Evolutionary conservation across 2,329 filamentous ascomycete genomes (phyloP).

Genomic region (Aphanocladium album): DNA sequence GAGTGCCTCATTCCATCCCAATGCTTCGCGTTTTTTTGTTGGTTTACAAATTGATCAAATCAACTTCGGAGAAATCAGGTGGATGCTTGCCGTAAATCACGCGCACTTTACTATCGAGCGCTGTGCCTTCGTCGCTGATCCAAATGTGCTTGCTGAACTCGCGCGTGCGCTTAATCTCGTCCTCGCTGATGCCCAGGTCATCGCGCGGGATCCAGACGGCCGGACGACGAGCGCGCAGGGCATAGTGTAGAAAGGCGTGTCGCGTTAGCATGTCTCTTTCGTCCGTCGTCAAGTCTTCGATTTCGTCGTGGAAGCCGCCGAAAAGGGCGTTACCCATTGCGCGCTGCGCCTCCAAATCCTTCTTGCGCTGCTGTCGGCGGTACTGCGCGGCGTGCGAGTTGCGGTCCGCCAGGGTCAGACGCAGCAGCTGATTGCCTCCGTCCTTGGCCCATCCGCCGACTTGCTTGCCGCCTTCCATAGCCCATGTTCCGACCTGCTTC

Average conservation of each 20-base stretch:
- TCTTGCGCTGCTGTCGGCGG: slow-evolving; percentile 42
- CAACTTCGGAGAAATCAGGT: slow-evolving; percentile 83
- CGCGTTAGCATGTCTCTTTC: slow-evolving; percentile 81
- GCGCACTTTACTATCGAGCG: slow-evolving; percentile 74
- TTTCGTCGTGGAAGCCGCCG: slow-evolving; percentile 81
- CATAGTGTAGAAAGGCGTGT: slow-evolving; percentile 86
- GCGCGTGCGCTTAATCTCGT: slow-evolving; percentile 77
- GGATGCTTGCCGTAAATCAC: slow-evolving; percentile 82
- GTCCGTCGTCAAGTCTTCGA: slow-evolving; percentile 87
- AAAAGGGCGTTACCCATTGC: slow-evolving; percentile 78
- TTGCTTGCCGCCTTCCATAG: slow-evolving; percentile 25
- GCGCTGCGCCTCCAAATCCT: slow-evolving; percentile 67
- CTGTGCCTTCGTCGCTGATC: slow-evolving; percentile 91
- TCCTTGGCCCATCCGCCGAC: slow-evolving; percentile 33
- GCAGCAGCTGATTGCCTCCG: slow-evolving; percentile 44
- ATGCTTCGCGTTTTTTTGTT: slow-evolving; percentile 7
- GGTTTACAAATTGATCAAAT: slow-evolving; percentile 70
- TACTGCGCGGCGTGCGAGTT: slow-evolving; percentile 41
- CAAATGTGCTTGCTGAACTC: slow-evolving; percentile 75
- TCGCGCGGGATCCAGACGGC: slow-evolving; percentile 93
- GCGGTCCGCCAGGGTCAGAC: slow-evolving; percentile 32
- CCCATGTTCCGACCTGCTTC: slow-evolving; percentile 44
- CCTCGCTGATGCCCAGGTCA: slow-evolving; percentile 82
- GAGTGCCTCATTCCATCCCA: not conserved
- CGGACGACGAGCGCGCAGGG: slow-evolving; percentile 76